Evolutionary conservation across 2,329 filamentous ascomycete genomes (phyloP).

Genomic region (Aspergillus hiratsukae): DNA sequence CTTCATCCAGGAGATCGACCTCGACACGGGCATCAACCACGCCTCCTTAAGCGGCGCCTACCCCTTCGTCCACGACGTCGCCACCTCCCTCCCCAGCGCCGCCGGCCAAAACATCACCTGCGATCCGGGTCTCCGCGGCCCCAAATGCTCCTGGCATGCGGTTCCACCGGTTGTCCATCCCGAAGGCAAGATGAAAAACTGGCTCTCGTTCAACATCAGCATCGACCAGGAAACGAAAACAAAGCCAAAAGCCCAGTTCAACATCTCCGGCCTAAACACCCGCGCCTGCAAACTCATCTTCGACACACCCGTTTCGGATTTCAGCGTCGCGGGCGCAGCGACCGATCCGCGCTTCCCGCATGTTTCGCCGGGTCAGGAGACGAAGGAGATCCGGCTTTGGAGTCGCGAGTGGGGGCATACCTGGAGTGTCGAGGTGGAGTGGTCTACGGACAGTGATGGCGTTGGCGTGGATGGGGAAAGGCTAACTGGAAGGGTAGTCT

Average conservation of each 20-base stretch:
- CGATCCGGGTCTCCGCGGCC: constrained; percentile 37
- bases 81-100: constrained; percentile 66
- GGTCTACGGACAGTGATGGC: constrained; percentile 35
- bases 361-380: constrained; percentile 55
- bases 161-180: constrained; percentile 56
- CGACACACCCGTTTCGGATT: constrained; percentile 60
- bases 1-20: constrained; percentile 76
- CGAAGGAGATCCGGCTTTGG: constrained; percentile 71
- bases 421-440: constrained; percentile 72
- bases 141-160: constrained; percentile 67
- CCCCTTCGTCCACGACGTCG: constrained; percentile 62
- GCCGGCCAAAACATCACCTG: constrained; percentile 59
- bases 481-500: constrained; percentile 65
- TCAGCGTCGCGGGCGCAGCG: constrained; percentile 59
- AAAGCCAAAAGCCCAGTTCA: constrained; percentile 51
- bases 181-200: constrained; percentile 47
- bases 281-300: constrained; percentile 73
- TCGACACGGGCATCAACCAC: constrained; percentile 65
- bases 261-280: constrained; percentile 68
- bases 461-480: constrained; percentile 39
- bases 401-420: constrained; percentile 70
- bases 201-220: constrained; percentile 64
- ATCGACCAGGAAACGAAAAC: constrained; percentile 42
- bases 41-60: constrained; percentile 67
- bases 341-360: constrained; percentile 62